Evolutionary conservation across 768 basidiomycete genomes (phyloP).

Genomic region (Epithele typhae): DNA sequence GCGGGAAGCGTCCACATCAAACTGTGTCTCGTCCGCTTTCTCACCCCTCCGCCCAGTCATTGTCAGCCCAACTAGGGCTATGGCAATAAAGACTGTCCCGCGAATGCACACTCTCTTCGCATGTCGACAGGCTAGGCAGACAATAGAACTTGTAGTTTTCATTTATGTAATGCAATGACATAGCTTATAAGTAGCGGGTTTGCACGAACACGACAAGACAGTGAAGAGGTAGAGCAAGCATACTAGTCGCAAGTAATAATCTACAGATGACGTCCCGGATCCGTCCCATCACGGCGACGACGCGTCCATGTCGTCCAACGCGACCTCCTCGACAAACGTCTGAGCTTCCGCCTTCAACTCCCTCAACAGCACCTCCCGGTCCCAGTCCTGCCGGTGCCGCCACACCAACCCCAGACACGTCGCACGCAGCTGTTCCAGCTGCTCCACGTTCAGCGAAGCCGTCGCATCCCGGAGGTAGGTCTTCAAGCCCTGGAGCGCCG

Average conservation of each 20-base stretch:
- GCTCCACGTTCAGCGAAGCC: conserved; percentile 65
- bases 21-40: no score
- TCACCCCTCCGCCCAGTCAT: no score
- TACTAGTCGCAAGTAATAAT: conserved; percentile 5
- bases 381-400: conserved; percentile 79
- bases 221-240: neutral
- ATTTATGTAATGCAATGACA: no score
- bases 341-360: conserved; percentile 55
- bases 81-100: no score
- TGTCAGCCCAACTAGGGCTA: no score
- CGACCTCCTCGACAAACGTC: conserved; percentile 66
- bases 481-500: conserved; percentile 44
- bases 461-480: conserved; percentile 52
- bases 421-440: conserved; percentile 92
- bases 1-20: no score
- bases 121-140: no score
- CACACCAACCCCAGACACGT: conserved; percentile 78
- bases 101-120: no score
- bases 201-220: no score
- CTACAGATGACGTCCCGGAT: neutral
- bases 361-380: conserved; percentile 59
- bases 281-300: conserved; percentile 4
- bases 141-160: no score
- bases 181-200: no score
- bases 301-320: conserved; percentile 22